Percentiles rank a stretch among this genome's conserved stretches.
Conservation (phyloP, 352 stramenopile genomes). For the Globisporangium nunn region DNA sequence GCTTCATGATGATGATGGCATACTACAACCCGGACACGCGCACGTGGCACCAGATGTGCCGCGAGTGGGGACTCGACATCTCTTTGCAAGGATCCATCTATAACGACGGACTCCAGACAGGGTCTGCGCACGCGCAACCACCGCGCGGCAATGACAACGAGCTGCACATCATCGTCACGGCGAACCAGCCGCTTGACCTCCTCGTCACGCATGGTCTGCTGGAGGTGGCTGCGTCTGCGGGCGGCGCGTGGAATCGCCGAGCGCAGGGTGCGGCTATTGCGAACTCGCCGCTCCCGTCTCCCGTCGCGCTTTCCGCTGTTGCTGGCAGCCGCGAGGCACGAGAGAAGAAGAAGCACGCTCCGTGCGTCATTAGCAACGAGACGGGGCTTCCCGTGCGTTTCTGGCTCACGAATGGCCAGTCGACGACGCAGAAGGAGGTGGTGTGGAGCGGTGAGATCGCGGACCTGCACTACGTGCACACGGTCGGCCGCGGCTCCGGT, state of each 20-base stretch:
- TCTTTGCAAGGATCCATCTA: slow-evolving; percentile 52
- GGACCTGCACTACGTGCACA: slow-evolving; percentile 66
- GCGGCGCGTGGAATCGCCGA: slow-evolving; percentile 61
- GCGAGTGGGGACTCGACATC: slow-evolving; percentile 63
- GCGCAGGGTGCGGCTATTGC: slow-evolving; percentile 1
- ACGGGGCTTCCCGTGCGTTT: slow-evolving; percentile 61
- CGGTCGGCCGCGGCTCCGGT: slow-evolving; percentile 42
- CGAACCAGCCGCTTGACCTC: slow-evolving; percentile 65
- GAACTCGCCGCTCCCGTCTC: slow-evolving; percentile 12
- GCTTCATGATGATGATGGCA: slow-evolving; percentile 50
- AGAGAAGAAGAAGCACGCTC: slow-evolving; percentile 42
- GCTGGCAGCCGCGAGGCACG: slow-evolving; percentile 14
- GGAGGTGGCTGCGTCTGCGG: slow-evolving; percentile 69
- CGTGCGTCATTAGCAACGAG: slow-evolving; percentile 75
- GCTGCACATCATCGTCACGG: slow-evolving; percentile 67
- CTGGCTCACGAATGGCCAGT: slow-evolving; percentile 53
- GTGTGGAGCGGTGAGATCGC: slow-evolving; percentile 37
- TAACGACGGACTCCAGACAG: slow-evolving; percentile 1
- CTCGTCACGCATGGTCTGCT: slow-evolving; percentile 71
- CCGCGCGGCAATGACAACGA: slow-evolving; percentile 37
- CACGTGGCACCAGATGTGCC: slow-evolving; percentile 77
- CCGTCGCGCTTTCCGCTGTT: not conserved
- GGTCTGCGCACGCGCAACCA: not conserved
- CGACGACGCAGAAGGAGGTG: slow-evolving; percentile 26
- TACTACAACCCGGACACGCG: slow-evolving; percentile 83